Percentiles rank a stretch among this genome's conserved stretches.
These are phyloP conservation scores for Phytopythium cucurbitacearum DNA, from an alignment of 352 stramenopile genomes.

Conservation along the genomic window DNA sequence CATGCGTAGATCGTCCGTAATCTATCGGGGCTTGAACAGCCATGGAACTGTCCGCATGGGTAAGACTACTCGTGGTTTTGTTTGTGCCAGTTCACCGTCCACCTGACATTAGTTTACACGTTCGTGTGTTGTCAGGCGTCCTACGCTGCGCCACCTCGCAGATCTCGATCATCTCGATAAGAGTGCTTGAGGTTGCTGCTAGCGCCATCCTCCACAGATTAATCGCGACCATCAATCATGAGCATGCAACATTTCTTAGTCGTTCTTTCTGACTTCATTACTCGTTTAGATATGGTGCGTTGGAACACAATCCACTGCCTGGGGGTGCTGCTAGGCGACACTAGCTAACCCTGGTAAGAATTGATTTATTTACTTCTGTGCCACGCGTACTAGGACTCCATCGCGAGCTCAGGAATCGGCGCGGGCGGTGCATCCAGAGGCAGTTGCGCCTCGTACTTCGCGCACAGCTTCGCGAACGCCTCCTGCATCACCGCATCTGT, in stretches of 20 bases:
- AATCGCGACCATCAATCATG: too few species aligned
- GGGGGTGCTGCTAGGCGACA: too few species aligned
- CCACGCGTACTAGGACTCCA: not conserved
- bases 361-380: not conserved
- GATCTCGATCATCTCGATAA: constrained; percentile 39
- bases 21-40: constrained; percentile 88
- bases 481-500: constrained; percentile 29
- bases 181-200: too few species aligned
- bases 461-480: constrained; percentile 35
- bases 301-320: too few species aligned
- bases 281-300: too few species aligned
- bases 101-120: not conserved
- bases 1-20: constrained; percentile 78
- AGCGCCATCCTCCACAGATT: too few species aligned
- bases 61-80: constrained; percentile 13
- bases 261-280: too few species aligned
- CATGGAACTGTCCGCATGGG: constrained; percentile 96
- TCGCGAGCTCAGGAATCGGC: constrained; percentile 4
- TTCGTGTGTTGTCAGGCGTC: constrained; percentile 27
- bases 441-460: constrained; percentile 46
- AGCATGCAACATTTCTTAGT: too few species aligned
- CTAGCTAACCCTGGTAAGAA: not conserved
- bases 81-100: not conserved
- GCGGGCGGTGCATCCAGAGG: constrained; percentile 7
- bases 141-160: constrained; percentile 75